These are phyloP conservation scores for Ceriops tagal DNA, from an alignment of 345 rosid genomes.

Conservation along the genomic window DNA sequence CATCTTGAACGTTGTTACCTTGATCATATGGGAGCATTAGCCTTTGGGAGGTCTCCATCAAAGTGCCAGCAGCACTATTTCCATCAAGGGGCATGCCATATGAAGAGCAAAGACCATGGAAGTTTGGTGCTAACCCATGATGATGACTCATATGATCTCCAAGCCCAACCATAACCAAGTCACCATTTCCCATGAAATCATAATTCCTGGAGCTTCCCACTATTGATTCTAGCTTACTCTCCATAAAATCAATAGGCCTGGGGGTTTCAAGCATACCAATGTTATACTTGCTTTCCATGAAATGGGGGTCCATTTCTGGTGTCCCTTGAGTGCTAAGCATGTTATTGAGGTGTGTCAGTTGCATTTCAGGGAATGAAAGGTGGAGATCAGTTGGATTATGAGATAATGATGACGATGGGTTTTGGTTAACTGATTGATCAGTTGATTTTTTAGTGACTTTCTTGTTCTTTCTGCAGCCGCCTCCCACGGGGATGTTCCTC, in stretches of 20 bases:
- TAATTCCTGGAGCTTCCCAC: constrained; percentile 45
- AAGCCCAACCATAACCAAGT: constrained; percentile 34
- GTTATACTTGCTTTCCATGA: constrained; percentile 33
- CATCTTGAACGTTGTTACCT: constrained; percentile 35
- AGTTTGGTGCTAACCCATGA: constrained; percentile 28
- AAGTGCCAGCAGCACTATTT: constrained; percentile 28
- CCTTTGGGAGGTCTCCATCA: constrained; percentile 59
- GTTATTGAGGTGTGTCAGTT: constrained; percentile 45
- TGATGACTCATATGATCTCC: constrained; percentile 25
- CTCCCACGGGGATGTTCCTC: constrained; percentile 95
- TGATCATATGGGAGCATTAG: constrained; percentile 54
- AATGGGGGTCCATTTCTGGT: constrained; percentile 18
- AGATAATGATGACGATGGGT: constrained; percentile 24
- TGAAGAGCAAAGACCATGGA: constrained; percentile 41
- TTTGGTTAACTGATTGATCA: constrained; percentile 29
- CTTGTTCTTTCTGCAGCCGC: constrained; percentile 92
- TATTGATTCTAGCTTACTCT: constrained; percentile 41
- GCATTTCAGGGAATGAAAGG: constrained; percentile 52
- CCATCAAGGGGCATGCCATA: constrained; percentile 41
- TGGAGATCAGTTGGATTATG: constrained; percentile 53
- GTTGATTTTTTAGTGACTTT: constrained; percentile 56
- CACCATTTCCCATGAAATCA: constrained; percentile 48
- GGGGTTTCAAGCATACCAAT: constrained; percentile 29
- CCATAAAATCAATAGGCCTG: constrained; percentile 48
- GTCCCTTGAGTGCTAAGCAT: constrained; percentile 28